Evolutionary conservation across 768 basidiomycete species (phyloP), one percentile per base, ranked within the genome.

Genomic region (Gymnopilus dilepis): DNA sequence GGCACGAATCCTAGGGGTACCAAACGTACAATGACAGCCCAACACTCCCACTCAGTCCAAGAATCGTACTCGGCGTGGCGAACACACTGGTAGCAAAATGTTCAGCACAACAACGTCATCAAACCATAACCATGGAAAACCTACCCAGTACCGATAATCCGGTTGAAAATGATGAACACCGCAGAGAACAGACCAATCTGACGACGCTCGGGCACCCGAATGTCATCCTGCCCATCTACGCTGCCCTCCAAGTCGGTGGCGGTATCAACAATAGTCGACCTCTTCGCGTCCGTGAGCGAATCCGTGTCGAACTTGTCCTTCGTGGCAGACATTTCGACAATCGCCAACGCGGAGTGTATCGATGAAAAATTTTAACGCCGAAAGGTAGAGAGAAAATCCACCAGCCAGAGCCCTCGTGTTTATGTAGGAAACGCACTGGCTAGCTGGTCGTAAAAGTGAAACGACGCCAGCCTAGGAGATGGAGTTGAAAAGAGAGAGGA

Each of bases 121-220:
- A 47, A n/a, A 12, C 15, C 2, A 50, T 26, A 22, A 34, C 17
- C 24, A 22, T 12, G n/a, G n/a, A n/a, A 37, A 15, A 70, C 76
- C 33, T 53, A 79, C 78, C 78, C 78, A 58, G 78, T 79, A 13
- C 79, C 78, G 56, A 78, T 78, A 17, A 80, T 78, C 28, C 79
- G 72, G 56, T 80, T 80, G 67, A 80, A 78, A 24, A 79, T 76
- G 55, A 80, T 73, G 62, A 79, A 79, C 3, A 78, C 72, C 12
- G 79, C 78, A 17, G 74, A 75, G 43, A 74, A 66, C 13, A 68
- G 48, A 55, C 67, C 67, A 54, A 67, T 67, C 41, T 67, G 66
- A 19, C 66, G 63, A 1, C 63, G 63, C 11, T 50, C 22, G 7
- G 47, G 47, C 3, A 50, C 47, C 15, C 47, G 47, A 28, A 50